Conservation (phyloP, 2,329 filamentous ascomycete genomes). For the Aquanectria penicillioides region DNA sequence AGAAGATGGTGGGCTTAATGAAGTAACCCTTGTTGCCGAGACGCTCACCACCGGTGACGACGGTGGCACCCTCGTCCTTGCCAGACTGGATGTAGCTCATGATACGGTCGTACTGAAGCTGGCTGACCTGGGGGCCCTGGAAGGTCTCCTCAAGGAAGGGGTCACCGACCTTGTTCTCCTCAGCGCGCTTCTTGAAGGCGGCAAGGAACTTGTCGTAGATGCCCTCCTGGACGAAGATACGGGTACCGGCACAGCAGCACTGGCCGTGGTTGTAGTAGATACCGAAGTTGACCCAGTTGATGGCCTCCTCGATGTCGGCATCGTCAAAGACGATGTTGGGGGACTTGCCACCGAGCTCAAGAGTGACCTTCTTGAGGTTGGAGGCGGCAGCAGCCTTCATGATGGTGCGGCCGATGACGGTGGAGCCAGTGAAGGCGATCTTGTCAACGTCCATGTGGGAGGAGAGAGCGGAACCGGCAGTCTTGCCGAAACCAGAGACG, state of each 20-base stretch:
- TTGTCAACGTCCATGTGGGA: conserved; percentile 85
- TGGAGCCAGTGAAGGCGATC: conserved; percentile 85
- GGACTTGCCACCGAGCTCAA: conserved; percentile 83
- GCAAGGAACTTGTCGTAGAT: conserved; percentile 90
- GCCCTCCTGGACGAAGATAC: conserved; percentile 85
- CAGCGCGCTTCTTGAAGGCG: conserved; percentile 80
- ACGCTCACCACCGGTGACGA: conserved; percentile 64
- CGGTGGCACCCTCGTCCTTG: conserved; percentile 66
- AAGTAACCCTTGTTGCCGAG: conserved; percentile 86
- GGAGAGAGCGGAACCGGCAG: conserved; percentile 80
- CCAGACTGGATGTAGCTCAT: conserved; percentile 82
- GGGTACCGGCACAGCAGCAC: conserved; percentile 79
- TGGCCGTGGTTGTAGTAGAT: conserved; percentile 75
- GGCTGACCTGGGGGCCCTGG: conserved; percentile 88
- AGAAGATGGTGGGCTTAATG: conserved; percentile 92
- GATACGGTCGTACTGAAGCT: conserved; percentile 89
- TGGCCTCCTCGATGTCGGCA: conserved; percentile 79
- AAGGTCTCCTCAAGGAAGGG: conserved; percentile 82
- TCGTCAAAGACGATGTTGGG: conserved; percentile 85
- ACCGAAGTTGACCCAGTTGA: conserved; percentile 80
- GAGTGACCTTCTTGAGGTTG: conserved; percentile 85
- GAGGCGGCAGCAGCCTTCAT: conserved; percentile 83
- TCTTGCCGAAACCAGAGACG: conserved; percentile 80
- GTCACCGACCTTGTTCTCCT: conserved; percentile 82
- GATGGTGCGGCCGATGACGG: conserved; percentile 76